Conservation (phyloP, 2,329 filamentous ascomycete species). For the Pseudocercospora fijiensis region DNA sequence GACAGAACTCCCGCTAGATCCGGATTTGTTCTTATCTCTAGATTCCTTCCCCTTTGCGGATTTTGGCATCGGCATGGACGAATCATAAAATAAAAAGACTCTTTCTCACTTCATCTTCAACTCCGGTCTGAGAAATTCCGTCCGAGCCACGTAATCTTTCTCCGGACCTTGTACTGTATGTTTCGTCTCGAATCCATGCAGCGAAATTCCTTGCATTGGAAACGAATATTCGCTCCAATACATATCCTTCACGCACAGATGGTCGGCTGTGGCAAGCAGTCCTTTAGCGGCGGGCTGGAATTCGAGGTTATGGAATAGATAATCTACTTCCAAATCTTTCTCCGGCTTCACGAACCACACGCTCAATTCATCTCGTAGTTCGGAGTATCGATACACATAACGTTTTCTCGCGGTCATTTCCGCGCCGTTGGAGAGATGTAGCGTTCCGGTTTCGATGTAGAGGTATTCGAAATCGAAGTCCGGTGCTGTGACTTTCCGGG, state of each 20-base stretch:
- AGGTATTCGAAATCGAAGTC: slow-evolving; percentile 37
- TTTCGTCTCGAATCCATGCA: slow-evolving; percentile 59
- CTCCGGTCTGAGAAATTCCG: slow-evolving; percentile 36
- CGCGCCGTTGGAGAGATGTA: slow-evolving; percentile 25
- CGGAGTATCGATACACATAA: slow-evolving; percentile 72
- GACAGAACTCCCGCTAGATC: slow-evolving; percentile 31
- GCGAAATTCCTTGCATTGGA: slow-evolving; percentile 56
- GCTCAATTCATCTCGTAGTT: slow-evolving; percentile 59
- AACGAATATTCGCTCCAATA: slow-evolving; percentile 68
- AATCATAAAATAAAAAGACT: not conserved
- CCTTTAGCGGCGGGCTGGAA: slow-evolving; percentile 53
- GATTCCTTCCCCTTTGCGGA: slow-evolving; percentile 35
- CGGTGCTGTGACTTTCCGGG: slow-evolving; percentile 30
- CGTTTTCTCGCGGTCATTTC: slow-evolving; percentile 61
- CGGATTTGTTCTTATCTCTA: slow-evolving; percentile 34
- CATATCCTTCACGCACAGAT: slow-evolving; percentile 68
- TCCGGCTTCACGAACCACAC: slow-evolving; percentile 70
- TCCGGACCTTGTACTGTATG: slow-evolving; percentile 69
- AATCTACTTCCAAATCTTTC: slow-evolving; percentile 62
- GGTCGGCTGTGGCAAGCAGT: slow-evolving; percentile 65
- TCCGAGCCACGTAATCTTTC: slow-evolving; percentile 64
- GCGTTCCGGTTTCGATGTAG: slow-evolving; percentile 35
- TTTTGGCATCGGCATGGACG: slow-evolving; percentile 10
- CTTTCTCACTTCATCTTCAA: slow-evolving; percentile 3
- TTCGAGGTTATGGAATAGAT: slow-evolving; percentile 73